Base-by-base conservation (phyloP, 805 yeast genomes). In the Candida palmyrensis region DNA sequence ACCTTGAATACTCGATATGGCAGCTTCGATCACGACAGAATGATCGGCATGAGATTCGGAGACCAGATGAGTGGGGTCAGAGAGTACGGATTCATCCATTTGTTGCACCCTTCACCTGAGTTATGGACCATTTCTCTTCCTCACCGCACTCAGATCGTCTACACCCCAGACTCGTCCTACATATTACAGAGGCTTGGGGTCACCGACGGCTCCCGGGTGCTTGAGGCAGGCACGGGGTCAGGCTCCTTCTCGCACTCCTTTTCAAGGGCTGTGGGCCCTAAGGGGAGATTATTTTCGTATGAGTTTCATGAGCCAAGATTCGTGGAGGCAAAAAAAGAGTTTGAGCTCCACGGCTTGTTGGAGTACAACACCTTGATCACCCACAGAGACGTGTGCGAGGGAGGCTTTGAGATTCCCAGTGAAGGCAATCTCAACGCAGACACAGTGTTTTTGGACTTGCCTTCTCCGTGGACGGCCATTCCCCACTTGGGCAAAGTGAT, bases 211-310 rank as follows among this genome's bases (percentile, higher is more conserved):
- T 72, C 87, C 1, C 62, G 76, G 38, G 94, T 92, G 9, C 81
- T 92, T 29, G 99, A 92, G 61, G 96, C 97, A 1, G 99, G 99
- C 23, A 92, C 99, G 0, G 99, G 98, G 0, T 84, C 96, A 5
- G 99, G 94, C 0, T 87, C 96, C 1, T 86, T 92, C 51, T 83
- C 96, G 3, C 99, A 92, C 59, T 81, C 96, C 0, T 76, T 92
- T 55, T 82, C 95, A 2, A 73, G 99, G 48, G 77, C 92, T 0
- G 79, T 84, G 2, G 76, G 75, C 2, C 40, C 41, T 1, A 49
- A 47, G 1, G 95, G 96, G 1, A 66, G 65, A 20, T 63, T 92
- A 2, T 90, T 73, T 64, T 81, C 96, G 6, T 92, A 74, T 57
- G 99, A 92, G 57, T 92, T 89, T 57, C 98, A 92, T 54, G 82